phyloP scores from a whole-genome alignment of 2,329 filamentous ascomycete species.

The Cladosporium oxysporum region DNA sequence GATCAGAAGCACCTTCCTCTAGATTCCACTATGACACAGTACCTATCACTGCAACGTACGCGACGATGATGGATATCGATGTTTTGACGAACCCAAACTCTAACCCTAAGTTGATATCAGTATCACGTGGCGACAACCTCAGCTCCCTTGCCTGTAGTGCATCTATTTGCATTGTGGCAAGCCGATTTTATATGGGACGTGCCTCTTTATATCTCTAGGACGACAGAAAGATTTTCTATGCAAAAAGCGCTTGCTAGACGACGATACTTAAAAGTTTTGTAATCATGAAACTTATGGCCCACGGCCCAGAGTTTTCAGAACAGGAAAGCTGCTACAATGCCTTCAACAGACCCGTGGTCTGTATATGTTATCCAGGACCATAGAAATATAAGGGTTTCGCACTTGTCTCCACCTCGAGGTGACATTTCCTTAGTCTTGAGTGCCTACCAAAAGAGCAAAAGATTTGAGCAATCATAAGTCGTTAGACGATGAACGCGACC shows the following conservation, averaged over 20 bases:
- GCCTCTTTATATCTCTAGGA: too few species aligned
- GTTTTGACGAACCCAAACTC: background rate
- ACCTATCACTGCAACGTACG: background rate
- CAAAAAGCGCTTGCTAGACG: too few species aligned
- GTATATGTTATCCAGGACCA: too few species aligned
- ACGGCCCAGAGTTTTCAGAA: background rate
- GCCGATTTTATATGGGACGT: too few species aligned
- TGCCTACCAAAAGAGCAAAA: background rate
- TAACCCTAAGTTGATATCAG: background rate
- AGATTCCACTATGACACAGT: background rate
- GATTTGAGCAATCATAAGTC: background rate
- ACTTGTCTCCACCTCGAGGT: too few species aligned
- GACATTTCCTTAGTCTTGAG: too few species aligned
- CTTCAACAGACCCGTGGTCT: background rate
- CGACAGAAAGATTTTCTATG: too few species aligned
- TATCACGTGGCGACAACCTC: background rate
- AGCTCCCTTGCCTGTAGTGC: too few species aligned
- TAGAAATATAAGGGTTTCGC: too few species aligned
- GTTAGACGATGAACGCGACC: slow-evolving; percentile 12
- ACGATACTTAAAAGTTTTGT: too few species aligned
- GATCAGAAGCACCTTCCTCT: too few species aligned
- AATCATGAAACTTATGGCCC: too few species aligned
- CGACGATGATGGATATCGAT: background rate
- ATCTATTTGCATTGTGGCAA: background rate
- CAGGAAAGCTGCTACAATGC: background rate